Base-by-base conservation (phyloP, 2,329 filamentous ascomycete species). In the Intubia oerlemansii region DNA sequence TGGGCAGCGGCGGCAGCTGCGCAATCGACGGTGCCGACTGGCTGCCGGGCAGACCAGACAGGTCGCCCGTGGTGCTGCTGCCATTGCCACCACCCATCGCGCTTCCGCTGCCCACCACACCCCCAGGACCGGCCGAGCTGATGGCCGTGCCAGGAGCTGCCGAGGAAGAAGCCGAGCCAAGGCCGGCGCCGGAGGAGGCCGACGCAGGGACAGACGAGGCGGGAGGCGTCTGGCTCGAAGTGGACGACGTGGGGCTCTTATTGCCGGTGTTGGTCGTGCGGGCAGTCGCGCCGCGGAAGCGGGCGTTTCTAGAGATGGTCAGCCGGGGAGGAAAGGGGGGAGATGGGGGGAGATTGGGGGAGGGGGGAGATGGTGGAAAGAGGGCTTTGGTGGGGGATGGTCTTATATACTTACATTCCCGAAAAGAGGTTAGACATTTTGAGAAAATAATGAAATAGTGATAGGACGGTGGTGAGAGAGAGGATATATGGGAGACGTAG, bases 1-100 rank as follows among this genome's bases (percentile, higher is more conserved):
- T 68, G 27, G 64, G 62, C 40, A 73, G 52, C 34, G 66, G 66
- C 35, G 67, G 65, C 25, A 71, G 59, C 45, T 60, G 64, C 20
- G 60, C n/a, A n/a, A n/a, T n/a, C n/a, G n/a, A n/a, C n/a, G n/a
- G n/a, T n/a, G n/a, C n/a, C n/a, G n/a, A 57, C 38, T 64, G 58
- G 43, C 49, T 59, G 38, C 51, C 53, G 43, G 62, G 59, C 27
- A 56, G 48, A n/a, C n/a, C n/a, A n/a, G n/a, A n/a, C n/a, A n/a
- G n/a, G n/a, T n/a, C n/a, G n/a, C n/a, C n/a, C n/a, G n/a, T n/a
- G n/a, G n/a, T n/a, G n/a, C n/a, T n/a, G n/a, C n/a, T n/a, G n/a
- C n/a, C n/a, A n/a, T n/a, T n/a, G n/a, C n/a, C n/a, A n/a, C n/a
- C n/a, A n/a, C n/a, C n/a, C n/a, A n/a, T n/a, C n/a, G n/a, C n/a